Evolutionary conservation across 176 grass and related monocot genomes (phyloP), one percentile per base, ranked within the genome.

Genomic region (Triticum dicoccoides): DNA sequence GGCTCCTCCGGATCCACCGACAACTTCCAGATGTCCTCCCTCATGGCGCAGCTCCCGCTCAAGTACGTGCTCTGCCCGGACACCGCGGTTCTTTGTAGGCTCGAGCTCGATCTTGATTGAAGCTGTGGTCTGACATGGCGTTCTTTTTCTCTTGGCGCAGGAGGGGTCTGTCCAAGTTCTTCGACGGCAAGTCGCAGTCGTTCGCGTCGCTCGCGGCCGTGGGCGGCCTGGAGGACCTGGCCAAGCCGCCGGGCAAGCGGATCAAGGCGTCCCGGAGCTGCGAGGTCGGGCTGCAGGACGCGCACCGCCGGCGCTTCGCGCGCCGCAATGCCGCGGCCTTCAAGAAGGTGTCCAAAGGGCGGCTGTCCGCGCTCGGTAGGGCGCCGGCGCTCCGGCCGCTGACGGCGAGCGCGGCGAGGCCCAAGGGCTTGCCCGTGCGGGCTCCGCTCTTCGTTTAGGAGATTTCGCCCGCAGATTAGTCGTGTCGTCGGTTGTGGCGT

Each of bases 111-210:
- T 69, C 24, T 24, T 17, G 72, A 8, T 35, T 62, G 17, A 17
- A 8, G 64, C 2, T 61, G 25, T 74, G 62, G 47, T 81, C 81
- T 81, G 81, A 88, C 77, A 6, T 69, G 81, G 51, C 6, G 58
- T 5, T 86, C 63, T 17, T 63, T 88, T 72, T n/a, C 20, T 23
- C 21, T 81, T 25, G 8, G 2, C 80, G 69, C 85, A 95, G 93
- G 93, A 95, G 88, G 68, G 86, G 93, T 14, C 73, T 95, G 38
- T 95, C 93, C 2, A 83, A 86, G 85, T 95, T 95, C 87, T 95
- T 95, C 79, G 73, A 95, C 88, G 93, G 93, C 74, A 95, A 92
- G 87, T 95, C 93, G 42, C 93, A 95, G 75, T 95, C 93, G 6
- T 95, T 95, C 74, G 76, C 82, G 64, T 95, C 93, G 88, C 90